Conservation (phyloP, 2,329 filamentous ascomycete species). For the Clarireedia homoeocarpa region DNA sequence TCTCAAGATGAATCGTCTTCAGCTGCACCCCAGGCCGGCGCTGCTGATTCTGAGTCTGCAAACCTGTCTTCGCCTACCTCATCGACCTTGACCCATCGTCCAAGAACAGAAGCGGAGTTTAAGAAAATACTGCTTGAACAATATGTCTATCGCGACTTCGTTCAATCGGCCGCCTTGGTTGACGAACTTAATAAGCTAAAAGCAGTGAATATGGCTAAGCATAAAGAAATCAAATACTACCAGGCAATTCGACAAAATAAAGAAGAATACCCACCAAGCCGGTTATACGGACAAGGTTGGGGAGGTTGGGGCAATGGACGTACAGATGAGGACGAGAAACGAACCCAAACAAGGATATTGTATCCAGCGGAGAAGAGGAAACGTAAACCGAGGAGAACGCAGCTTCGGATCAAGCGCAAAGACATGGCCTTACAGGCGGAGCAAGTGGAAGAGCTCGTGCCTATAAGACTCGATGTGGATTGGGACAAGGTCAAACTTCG, state of each 20-base stretch:
- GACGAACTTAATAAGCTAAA: slow-evolving; percentile 42
- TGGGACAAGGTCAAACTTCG: slow-evolving; percentile 92
- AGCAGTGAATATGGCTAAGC: slow-evolving; percentile 53
- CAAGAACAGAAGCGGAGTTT: slow-evolving; percentile 24
- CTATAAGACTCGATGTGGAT: slow-evolving; percentile 86
- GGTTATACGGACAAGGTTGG: slow-evolving; percentile 68
- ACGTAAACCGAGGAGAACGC: slow-evolving; percentile 67
- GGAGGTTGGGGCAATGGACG: slow-evolving; percentile 81
- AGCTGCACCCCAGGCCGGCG: background rate
- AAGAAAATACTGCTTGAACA: slow-evolving; percentile 50
- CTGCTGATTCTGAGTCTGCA: slow-evolving; percentile 14
- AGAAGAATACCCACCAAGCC: slow-evolving; percentile 46
- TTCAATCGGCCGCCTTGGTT: slow-evolving; percentile 46
- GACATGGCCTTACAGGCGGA: slow-evolving; percentile 82
- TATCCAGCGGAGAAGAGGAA: slow-evolving; percentile 74
- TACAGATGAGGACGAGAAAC: slow-evolving; percentile 62
- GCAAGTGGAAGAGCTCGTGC: slow-evolving; percentile 83
- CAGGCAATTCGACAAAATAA: slow-evolving; percentile 50
- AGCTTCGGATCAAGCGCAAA: slow-evolving; percentile 67
- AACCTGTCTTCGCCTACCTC: slow-evolving; percentile 15
- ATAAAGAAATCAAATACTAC: slow-evolving; percentile 64
- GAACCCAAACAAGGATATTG: slow-evolving; percentile 40
- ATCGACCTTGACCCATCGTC: slow-evolving; percentile 21
- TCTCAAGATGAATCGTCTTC: slow-evolving; percentile 12
- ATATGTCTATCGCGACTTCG: slow-evolving; percentile 56